phyloP scores from a whole-genome alignment of 2,329 filamentous ascomycete genomes.

The Ophiosphaerella narmari region DNA sequence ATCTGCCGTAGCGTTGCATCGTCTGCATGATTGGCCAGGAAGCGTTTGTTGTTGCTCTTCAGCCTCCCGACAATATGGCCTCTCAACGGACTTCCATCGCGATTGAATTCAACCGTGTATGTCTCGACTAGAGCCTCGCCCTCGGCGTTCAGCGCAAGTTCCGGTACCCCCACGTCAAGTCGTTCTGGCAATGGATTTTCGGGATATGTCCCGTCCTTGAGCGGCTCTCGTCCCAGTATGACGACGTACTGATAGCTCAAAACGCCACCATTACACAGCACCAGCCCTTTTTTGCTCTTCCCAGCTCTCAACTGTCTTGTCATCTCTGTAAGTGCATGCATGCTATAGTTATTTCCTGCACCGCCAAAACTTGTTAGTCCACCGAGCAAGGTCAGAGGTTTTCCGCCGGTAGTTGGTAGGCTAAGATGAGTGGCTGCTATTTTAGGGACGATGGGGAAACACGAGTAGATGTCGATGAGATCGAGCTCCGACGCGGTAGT shows the following conservation, averaged over 20 bases:
- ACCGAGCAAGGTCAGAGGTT: constrained; percentile 65
- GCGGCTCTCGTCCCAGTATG: constrained; percentile 58
- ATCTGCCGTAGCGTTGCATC: constrained; percentile 54
- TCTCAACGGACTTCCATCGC: constrained; percentile 54
- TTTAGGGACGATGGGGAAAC: constrained; percentile 73
- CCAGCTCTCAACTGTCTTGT: constrained; percentile 56
- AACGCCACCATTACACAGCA: constrained; percentile 69
- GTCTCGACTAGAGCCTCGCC: constrained; percentile 63
- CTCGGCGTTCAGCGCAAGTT: constrained; percentile 46
- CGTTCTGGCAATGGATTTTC: constrained; percentile 52
- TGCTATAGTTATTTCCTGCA: constrained; percentile 72
- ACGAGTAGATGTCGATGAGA: constrained; percentile 68
- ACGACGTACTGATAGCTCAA: constrained; percentile 69
- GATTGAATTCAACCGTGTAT: constrained; percentile 63
- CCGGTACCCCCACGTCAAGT: constrained; percentile 49
- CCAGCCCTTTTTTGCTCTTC: constrained; percentile 56
- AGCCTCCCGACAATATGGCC: constrained; percentile 61
- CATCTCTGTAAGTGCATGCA: constrained; percentile 58
- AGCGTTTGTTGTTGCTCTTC: constrained; percentile 52
- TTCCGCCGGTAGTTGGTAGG: constrained; percentile 54
- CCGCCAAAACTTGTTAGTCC: constrained; percentile 72
- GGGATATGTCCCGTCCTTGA: constrained; percentile 53
- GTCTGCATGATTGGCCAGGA: constrained; percentile 63
- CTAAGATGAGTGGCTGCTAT: constrained; percentile 65
- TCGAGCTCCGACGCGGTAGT: constrained; percentile 60